Evolutionary conservation across 257 asterid species (phyloP), one percentile per base, ranked within the genome.

Genomic region (Solanum virginianum): DNA sequence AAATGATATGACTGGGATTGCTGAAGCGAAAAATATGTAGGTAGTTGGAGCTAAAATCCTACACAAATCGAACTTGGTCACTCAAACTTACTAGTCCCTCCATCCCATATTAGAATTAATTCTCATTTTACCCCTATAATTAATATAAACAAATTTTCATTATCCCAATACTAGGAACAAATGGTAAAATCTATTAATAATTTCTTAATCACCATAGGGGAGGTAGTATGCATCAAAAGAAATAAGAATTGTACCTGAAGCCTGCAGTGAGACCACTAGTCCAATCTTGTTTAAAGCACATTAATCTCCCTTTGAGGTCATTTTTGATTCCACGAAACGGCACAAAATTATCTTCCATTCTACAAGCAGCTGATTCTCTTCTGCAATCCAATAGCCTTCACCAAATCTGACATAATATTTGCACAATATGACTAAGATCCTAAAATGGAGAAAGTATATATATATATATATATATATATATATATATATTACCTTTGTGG

Each of bases 11-110:
- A 91, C 94, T 18, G 96, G 96, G 54, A 92, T 87, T 53, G 94
- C 92, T 11, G 94, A 92, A 84, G 94, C 94, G 68, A 92, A 92
- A 92, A 92, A 92, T 86, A 92, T 91, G 91, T 91, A 92, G 14
- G 93, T 91, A 36, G 94, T 87, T 80, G 95, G 94, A 49, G 95
- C 95, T 74, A 92, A 85, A 77, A 92, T 91, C 53, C 86, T 92
- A 88, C 53, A 74, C 26, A 65, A 77, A 15, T 59, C 72, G 72
- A 70, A 41, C 14, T 16, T 16, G 49, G 22, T 15, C 7, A 4
- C 8, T 65, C 14, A 24, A 68, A 83, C 10, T 83, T 12, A 14
- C 13, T 2, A 65, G 32, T 59, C 66, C 39, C 39, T 36, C 39
- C 39, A 36, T 36, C 6, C 39, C 39, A 36, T 36, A 36, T 36